phyloP scores from a whole-genome alignment of 768 basidiomycete species.

The Tricholoma hemisulphureum region DNA sequence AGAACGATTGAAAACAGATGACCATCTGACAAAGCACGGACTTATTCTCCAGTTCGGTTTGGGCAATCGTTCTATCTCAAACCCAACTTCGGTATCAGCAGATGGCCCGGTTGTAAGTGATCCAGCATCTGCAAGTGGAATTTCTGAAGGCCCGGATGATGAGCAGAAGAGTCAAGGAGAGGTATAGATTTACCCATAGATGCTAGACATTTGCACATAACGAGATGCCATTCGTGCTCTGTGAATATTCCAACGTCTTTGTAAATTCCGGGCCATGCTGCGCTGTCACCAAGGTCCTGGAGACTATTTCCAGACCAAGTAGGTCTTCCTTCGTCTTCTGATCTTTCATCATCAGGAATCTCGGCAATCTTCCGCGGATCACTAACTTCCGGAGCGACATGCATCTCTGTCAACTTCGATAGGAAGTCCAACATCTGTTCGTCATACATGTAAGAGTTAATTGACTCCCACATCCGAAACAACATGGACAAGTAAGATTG shows the following conservation, averaged over 20 bases:
- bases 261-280: conserved; percentile 71
- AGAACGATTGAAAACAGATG: conserved; percentile 8
- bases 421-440: conserved; percentile 87
- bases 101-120: conserved; percentile 74
- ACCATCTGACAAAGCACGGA: conserved; percentile 32
- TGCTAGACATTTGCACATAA: conserved; percentile 87
- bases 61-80: conserved; percentile 71
- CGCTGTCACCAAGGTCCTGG: conserved; percentile 23
- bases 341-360: conserved; percentile 68
- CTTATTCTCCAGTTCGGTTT: conserved; percentile 74
- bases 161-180: conserved; percentile 4
- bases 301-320: conserved; percentile 48
- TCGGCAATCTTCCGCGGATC: conserved; percentile 67
- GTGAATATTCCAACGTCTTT: conserved; percentile 86
- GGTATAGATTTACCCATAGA: conserved; percentile 59
- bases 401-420: conserved; percentile 72
- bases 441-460: conserved; percentile 88
- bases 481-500: conserved; percentile 82
- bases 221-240: conserved; percentile 76
- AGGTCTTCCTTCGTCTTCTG: conserved; percentile 61
- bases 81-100: conserved; percentile 69
- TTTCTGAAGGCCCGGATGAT: conserved; percentile 43
- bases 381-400: conserved; percentile 74
- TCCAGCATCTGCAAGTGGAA: conserved; percentile 69
- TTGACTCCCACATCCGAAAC: conserved; percentile 83